phyloP scores from a whole-genome alignment of 768 basidiomycete genomes.

The Amanita pseudoporphyria region DNA sequence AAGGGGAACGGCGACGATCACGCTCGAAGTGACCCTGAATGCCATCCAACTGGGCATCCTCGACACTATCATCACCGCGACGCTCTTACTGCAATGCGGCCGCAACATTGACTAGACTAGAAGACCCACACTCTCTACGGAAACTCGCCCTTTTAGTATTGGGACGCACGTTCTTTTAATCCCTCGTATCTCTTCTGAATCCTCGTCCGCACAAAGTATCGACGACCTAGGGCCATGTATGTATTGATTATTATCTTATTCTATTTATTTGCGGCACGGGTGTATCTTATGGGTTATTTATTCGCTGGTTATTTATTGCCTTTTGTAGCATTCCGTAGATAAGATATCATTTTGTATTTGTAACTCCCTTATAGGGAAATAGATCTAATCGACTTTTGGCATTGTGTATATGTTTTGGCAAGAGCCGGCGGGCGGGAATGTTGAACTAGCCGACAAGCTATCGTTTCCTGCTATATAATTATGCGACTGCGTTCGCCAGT shows the following conservation, averaged over 20 bases:
- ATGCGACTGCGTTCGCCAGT: too few species aligned
- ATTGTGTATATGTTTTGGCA: too few species aligned
- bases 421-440: too few species aligned
- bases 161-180: background rate
- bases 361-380: background rate
- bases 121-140: background rate
- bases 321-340: background rate
- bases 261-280: background rate
- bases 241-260: too few species aligned
- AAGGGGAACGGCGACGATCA: slow-evolving; percentile 31
- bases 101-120: slow-evolving; percentile 47
- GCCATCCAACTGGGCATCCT: slow-evolving; percentile 47
- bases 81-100: slow-evolving; percentile 50
- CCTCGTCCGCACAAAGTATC: too few species aligned
- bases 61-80: slow-evolving; percentile 40
- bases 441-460: background rate
- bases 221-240: too few species aligned
- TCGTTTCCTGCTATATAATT: too few species aligned
- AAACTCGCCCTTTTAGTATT: too few species aligned
- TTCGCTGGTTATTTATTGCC: background rate
- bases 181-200: too few species aligned
- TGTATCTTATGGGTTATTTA: background rate
- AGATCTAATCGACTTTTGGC: too few species aligned
- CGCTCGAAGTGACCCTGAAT: slow-evolving; percentile 46
- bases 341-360: background rate